Conservation (phyloP, 257 asterid species). For the Forsythia viridissima region DNA sequence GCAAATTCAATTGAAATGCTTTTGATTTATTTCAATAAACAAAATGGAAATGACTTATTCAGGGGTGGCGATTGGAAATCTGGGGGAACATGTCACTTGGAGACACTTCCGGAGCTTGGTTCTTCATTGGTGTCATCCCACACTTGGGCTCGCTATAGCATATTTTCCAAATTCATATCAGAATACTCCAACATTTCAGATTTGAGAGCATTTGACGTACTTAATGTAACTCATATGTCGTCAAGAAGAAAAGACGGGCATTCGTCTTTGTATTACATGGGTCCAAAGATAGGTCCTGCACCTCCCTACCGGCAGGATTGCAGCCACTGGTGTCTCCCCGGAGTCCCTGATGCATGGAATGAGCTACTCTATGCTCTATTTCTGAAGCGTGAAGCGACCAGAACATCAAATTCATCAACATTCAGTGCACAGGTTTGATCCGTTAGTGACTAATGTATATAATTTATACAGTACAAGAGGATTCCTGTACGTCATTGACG, state of each 20-base stretch:
- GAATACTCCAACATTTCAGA: conserved; percentile 38
- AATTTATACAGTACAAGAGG: not conserved
- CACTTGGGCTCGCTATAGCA: conserved; percentile 58
- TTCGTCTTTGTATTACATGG: conserved; percentile 79
- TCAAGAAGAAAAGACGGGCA: conserved; percentile 88
- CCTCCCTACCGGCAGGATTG: conserved; percentile 76
- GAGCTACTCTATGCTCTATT: conserved; percentile 71
- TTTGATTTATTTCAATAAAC: no score
- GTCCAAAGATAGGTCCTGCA: conserved; percentile 51
- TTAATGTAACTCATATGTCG: conserved; percentile 69
- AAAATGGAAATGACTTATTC: not conserved
- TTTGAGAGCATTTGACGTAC: conserved; percentile 37
- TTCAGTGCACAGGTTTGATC: conserved; percentile 22
- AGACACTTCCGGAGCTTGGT: conserved; percentile 75
- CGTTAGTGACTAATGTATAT: not conserved
- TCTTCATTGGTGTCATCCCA: conserved; percentile 70
- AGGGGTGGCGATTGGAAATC: conserved; percentile 92
- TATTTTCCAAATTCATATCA: conserved; percentile 40
- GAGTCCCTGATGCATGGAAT: conserved; percentile 89
- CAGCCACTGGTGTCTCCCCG: conserved; percentile 99
- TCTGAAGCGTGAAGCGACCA: conserved; percentile 44
- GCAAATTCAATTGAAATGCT: no score
- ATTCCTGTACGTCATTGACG: not conserved
- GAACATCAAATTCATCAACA: conserved; percentile 27
- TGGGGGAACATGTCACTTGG: conserved; percentile 79